Evolutionary conservation across 1,284 basidiomycete genomes (phyloP).

Genomic region (Ustilago bromivora): DNA sequence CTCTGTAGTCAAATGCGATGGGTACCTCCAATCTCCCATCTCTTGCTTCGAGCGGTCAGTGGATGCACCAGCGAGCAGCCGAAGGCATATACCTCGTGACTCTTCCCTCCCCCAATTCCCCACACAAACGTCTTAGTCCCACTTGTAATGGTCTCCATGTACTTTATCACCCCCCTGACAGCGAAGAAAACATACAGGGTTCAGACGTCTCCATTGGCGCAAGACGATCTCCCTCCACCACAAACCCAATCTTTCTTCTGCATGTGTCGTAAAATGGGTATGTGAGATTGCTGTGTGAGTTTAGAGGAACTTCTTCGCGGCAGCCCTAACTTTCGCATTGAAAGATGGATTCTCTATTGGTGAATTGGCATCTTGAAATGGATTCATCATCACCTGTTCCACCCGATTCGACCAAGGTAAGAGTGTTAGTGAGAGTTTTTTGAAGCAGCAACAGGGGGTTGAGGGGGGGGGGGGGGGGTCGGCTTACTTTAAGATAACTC

Average conservation of each 20-base stretch:
- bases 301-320: conserved; percentile 63
- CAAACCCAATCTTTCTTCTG: not conserved
- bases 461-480: not conserved
- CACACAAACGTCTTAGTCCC: not conserved
- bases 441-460: not conserved
- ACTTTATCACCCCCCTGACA: no score
- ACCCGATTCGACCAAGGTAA: not conserved
- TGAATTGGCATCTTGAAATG: conserved; percentile 62
- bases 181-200: no score
- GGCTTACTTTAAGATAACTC: conserved; percentile 59
- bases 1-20: not conserved
- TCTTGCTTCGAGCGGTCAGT: not conserved
- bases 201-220: not conserved
- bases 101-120: not conserved
- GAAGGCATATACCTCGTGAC: not conserved
- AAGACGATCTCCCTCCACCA: not conserved
- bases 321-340: conserved; percentile 56
- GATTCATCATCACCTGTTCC: conserved; percentile 59
- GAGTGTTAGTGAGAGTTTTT: not conserved
- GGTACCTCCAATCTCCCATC: not conserved
- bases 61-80: conserved; percentile 1
- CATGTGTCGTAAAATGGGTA: conserved; percentile 4
- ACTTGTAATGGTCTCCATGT: not conserved
- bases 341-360: conserved; percentile 60
- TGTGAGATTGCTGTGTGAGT: not conserved